Percentiles rank a stretch among this genome's conserved stretches.
Conservation (phyloP, 352 stramenopile genomes). For the Pythium aristosporum region DNA sequence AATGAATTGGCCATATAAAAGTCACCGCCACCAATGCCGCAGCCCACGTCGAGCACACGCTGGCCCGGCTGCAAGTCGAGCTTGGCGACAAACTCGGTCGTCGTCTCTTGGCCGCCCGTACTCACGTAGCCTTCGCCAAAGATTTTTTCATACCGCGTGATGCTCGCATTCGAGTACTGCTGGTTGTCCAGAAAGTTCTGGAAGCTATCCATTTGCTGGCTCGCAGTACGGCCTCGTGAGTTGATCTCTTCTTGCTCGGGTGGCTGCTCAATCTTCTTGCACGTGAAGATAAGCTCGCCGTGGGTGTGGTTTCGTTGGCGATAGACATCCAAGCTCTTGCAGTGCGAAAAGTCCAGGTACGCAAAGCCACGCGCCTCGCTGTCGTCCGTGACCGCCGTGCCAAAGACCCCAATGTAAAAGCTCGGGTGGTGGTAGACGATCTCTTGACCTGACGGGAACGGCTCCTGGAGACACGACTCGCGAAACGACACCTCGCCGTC, state of each 20-base stretch:
- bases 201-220: slow-evolving; percentile 39
- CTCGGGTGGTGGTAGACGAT: slow-evolving; percentile 37
- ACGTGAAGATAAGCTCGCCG: slow-evolving; percentile 39
- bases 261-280: slow-evolving; percentile 34
- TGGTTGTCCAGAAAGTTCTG: slow-evolving; percentile 43
- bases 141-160: slow-evolving; percentile 46
- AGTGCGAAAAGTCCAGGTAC: slow-evolving; percentile 29
- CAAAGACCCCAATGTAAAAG: slow-evolving; percentile 40
- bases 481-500: slow-evolving; percentile 36
- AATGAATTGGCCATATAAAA: slow-evolving; percentile 84
- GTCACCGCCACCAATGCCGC: slow-evolving; percentile 69
- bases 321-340: slow-evolving; percentile 37
- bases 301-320: slow-evolving; percentile 37
- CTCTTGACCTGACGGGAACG: slow-evolving; percentile 29
- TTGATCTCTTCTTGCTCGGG: slow-evolving; percentile 29
- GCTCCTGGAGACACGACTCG: slow-evolving; percentile 39
- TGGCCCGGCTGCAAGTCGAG: slow-evolving; percentile 31
- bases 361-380: slow-evolving; percentile 20
- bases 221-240: slow-evolving; percentile 27
- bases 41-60: slow-evolving; percentile 70
- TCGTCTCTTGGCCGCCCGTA: slow-evolving; percentile 37
- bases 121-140: slow-evolving; percentile 43
- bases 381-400: slow-evolving; percentile 31
- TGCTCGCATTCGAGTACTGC: slow-evolving; percentile 39
- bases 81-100: slow-evolving; percentile 41